Percentiles rank a stretch among this genome's conserved stretches.
These are phyloP conservation scores for Microbotryum lychnidis-dioicae DNA, from an alignment of 1,284 basidiomycete species.

Conservation along the genomic window DNA sequence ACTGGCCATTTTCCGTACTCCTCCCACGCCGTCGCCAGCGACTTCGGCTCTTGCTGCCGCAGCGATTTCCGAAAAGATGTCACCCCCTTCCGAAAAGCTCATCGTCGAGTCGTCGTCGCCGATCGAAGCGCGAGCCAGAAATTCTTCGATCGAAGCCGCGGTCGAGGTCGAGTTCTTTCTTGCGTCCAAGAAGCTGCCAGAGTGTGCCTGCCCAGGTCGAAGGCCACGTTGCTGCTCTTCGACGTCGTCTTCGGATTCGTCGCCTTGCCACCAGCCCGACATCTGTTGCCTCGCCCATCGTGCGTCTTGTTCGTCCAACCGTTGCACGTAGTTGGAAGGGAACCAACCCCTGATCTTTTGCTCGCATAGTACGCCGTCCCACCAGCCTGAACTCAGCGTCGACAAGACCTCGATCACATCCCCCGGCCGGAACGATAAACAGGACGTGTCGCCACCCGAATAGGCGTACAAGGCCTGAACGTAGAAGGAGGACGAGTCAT, in stretches of 20 bases:
- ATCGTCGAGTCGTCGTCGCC: neutral
- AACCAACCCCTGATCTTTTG: slow-evolving; percentile 86
- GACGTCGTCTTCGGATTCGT: neutral
- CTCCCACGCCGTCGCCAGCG: neutral
- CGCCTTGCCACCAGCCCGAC: slow-evolving; percentile 13
- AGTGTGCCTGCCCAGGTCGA: neutral
- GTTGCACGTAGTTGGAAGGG: slow-evolving; percentile 84
- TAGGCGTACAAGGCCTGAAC: slow-evolving; percentile 92
- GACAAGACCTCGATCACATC: slow-evolving; percentile 93
- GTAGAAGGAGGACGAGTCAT: slow-evolving; percentile 44
- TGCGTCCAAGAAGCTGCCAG: too few species aligned
- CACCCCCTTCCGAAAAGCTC: slow-evolving; percentile 31
- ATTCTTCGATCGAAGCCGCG: too few species aligned
- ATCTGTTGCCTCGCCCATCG: slow-evolving; percentile 10
- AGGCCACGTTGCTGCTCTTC: neutral
- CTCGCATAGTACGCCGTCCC: slow-evolving; percentile 81
- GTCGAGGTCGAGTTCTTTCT: too few species aligned
- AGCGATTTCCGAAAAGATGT: slow-evolving; percentile 35
- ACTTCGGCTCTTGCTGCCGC: slow-evolving; percentile 25
- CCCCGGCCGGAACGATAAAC: slow-evolving; percentile 74
- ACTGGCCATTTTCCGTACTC: neutral
- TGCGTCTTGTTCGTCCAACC: slow-evolving; percentile 24
- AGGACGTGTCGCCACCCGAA: slow-evolving; percentile 59
- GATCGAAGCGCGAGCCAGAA: too few species aligned
- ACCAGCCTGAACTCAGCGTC: slow-evolving; percentile 90